phyloP scores from a whole-genome alignment of 768 basidiomycete species.

The Trametes cingulata region DNA sequence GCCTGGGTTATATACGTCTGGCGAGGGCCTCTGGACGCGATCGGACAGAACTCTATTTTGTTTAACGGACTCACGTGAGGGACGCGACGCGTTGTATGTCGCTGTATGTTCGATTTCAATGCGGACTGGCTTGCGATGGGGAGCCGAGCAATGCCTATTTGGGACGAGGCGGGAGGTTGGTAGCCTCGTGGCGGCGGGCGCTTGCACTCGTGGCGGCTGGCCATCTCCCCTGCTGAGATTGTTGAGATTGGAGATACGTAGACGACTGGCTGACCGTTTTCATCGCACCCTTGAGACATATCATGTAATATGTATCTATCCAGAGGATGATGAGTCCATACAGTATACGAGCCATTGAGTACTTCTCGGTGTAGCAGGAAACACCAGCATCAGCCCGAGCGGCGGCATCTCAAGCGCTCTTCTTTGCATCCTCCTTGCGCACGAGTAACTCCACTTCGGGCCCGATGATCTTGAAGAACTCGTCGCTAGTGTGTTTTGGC shows the following conservation, averaged over 20 bases:
- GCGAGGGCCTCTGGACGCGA: neutral
- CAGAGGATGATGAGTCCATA: too few species aligned
- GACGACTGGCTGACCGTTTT: too few species aligned
- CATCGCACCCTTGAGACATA: too few species aligned
- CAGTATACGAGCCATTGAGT: too few species aligned
- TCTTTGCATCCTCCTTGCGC: conserved; percentile 29
- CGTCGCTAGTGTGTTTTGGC: conserved; percentile 31
- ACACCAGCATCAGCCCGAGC: too few species aligned
- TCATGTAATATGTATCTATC: too few species aligned
- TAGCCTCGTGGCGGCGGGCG: conserved; percentile 1
- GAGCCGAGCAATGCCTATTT: neutral
- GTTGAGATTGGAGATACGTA: too few species aligned
- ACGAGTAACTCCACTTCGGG: conserved; percentile 87
- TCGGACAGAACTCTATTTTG: conserved; percentile 5
- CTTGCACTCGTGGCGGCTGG: neutral
- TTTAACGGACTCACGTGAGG: conserved; percentile 5
- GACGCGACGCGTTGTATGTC: neutral
- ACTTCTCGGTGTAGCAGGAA: too few species aligned
- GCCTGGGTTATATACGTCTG: neutral
- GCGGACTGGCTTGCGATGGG: neutral
- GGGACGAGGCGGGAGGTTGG: neutral
- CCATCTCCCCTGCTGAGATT: too few species aligned
- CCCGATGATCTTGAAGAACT: conserved; percentile 75
- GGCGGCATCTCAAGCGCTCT: too few species aligned
- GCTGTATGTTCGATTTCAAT: conserved; percentile 1